These are phyloP conservation scores for Globisporangium paroecandrum DNA, from an alignment of 352 stramenopile genomes.

Conservation along the genomic window DNA sequence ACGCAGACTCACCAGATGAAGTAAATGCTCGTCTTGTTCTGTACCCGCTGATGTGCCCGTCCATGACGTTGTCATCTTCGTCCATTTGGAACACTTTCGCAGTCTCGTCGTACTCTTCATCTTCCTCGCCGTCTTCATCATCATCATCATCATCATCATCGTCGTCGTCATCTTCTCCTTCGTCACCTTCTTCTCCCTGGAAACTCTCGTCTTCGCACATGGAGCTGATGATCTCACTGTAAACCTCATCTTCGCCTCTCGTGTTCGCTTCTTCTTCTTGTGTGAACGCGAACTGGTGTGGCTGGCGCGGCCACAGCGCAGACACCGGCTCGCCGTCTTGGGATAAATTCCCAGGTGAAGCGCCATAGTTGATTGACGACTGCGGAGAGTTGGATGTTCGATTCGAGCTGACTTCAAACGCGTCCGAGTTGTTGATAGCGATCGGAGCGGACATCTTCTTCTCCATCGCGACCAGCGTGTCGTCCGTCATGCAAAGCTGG, in stretches of 20 bases:
- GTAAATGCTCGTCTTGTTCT: constrained; percentile 5
- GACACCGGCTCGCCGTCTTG: constrained; percentile 73
- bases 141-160: constrained; percentile 22
- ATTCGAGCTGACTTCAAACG: constrained; percentile 24
- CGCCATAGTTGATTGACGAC: constrained; percentile 62
- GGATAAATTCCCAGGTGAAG: constrained; percentile 53
- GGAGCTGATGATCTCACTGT: constrained; percentile 72
- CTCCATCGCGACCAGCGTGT: constrained; percentile 46
- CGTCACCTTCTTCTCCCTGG: constrained; percentile 38
- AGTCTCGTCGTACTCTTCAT: constrained; percentile 26
- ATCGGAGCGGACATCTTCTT: constrained; percentile 54
- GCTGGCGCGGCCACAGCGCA: constrained; percentile 73
- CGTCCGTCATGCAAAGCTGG: constrained; percentile 64
- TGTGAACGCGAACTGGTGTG: constrained; percentile 83
- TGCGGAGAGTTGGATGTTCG: constrained; percentile 54
- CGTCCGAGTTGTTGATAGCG: constrained; percentile 28
- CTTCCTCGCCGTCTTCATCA: constrained; percentile 20
- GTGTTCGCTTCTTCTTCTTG: constrained; percentile 71
- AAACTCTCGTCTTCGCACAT: constrained; percentile 62
- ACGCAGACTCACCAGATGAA: constrained; percentile 9
- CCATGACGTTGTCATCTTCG: constrained; percentile 31
- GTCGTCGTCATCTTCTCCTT: constrained; percentile 13
- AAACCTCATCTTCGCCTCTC: constrained; percentile 70
- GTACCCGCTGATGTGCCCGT: constrained; percentile 14
- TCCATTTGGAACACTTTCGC: constrained; percentile 65